Evolutionary conservation across 2,329 filamentous ascomycete genomes (phyloP), one percentile per base, ranked within the genome.

Genomic region (Dryadomyces quercus-mongolicae): DNA sequence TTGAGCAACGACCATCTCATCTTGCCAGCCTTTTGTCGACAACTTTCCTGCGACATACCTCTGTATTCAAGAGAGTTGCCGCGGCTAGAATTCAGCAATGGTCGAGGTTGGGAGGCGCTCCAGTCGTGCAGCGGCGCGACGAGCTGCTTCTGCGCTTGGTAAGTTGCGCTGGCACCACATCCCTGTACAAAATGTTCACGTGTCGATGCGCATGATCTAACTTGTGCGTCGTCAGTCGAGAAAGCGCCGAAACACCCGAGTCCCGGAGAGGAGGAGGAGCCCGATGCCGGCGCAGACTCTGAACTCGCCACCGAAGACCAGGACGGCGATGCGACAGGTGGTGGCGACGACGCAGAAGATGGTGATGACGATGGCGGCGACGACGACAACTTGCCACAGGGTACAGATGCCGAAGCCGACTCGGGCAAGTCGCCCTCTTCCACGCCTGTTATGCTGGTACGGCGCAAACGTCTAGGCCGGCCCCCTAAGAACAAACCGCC

Each of bases 401-500:
- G 56, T 16, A 65, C 66, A 31, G 62, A 63, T 20, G 65, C 64
- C 3, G 64, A 63, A 2, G 65, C 65, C 31, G 65, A 67, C 12
- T 74, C 71, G 1, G 68, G 63, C 42, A 79, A 80, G 62, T 74
- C 78, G 12, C 74, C 77, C 1, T 73, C 75, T 0, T 76, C 78
- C 20, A 73, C 74, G 1, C 82, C 82, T 25, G 80, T 75, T 55
- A 77, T 79, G 22, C 76, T 85, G 48, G 77, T 89, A 56, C 81
- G 87, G 53, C 81, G 85, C 63, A 87, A 87, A 68, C 83, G 89
- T 52, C 77, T 91, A n/a, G 90, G 90, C 20, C 81, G 90, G 13
- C 89, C 89, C 2, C 88, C 89, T 0, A 94, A 93, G 75, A 91
- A 90, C 66, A 79, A 82, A 51, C 87, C 86, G 0, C 81, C 88